Evolutionary conservation across 1,284 basidiomycete genomes (phyloP).

Genomic region (Ustilago nuda): DNA sequence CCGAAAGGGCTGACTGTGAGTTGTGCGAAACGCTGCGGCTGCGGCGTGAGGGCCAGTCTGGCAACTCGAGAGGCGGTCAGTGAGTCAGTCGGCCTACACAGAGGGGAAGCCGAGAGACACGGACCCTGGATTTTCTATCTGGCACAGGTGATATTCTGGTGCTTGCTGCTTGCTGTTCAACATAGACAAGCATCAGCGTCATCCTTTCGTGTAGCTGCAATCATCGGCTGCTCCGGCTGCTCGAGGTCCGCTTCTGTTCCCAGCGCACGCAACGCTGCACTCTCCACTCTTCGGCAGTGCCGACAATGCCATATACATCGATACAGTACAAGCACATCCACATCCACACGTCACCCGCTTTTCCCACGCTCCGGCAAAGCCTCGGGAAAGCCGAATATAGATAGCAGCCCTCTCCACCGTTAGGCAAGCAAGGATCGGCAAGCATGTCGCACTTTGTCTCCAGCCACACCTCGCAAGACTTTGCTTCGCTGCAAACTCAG

Average conservation of each 20-base stretch:
- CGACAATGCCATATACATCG: slow-evolving; percentile 17
- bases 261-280: not conserved
- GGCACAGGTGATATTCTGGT: not conserved
- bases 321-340: not conserved
- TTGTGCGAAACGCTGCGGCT: too few relatives aligned
- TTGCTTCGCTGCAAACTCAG: slow-evolving; percentile 61
- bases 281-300: not conserved
- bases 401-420: not conserved
- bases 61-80: not conserved
- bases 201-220: not conserved
- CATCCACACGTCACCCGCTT: not conserved
- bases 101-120: not conserved
- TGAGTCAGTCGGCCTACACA: not conserved
- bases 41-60: too few relatives aligned
- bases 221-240: not conserved
- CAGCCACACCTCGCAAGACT: slow-evolving; percentile 56
- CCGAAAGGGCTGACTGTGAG: too few relatives aligned
- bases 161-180: not conserved
- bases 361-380: not conserved
- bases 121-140: slow-evolving; percentile 1
- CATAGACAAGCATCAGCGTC: not conserved
- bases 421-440: not conserved
- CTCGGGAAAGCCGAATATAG: not conserved
- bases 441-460: slow-evolving; percentile 68
- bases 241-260: not conserved